Evolutionary conservation across 2,329 filamentous ascomycete genomes (phyloP), one percentile per base, ranked within the genome.

Genomic region (Hymenoscyphus occultus): DNA sequence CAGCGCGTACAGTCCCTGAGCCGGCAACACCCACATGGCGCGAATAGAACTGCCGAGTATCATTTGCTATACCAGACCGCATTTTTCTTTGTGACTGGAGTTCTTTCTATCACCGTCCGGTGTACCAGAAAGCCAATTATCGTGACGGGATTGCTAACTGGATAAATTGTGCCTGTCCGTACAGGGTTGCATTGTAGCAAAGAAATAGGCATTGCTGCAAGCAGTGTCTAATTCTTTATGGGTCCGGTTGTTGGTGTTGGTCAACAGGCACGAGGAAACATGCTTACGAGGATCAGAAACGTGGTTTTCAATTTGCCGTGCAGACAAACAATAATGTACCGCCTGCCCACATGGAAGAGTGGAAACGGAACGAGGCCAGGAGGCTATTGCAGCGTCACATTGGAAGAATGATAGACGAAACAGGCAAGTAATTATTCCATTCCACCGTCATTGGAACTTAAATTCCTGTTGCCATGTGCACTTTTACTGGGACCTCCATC

Each of bases 221-320:
- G 45, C 45, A 22, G 22, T 51, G 45, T 51, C 12, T 51, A 51
- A 12, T 19, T 19, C 22, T 51, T 10, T 22, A 22, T 51, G 45
- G 45, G 45, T 22, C 22, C 45, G n/a, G 7, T 14, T 48, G 16
- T 48, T 48, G 45, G 45, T 48, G 45, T 48, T 48, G 45, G n/a
- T 19, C n/a, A 22, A 48, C n/a, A 48, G 10, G 45, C 45, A 48
- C n/a, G 45, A 48, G 19, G 14, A 45, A 48, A 48, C 45, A 48
- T 48, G 16, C n/a, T 48, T 48, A 19, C 45, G 45, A 48, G 45
- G 45, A 48, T 48, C 45, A 48, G 19, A 48, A 48, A 48, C 45
- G 45, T 48, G 45, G 19, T 19, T 48, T 7, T 48, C 19, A 48
- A n/a, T 19, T 48, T 22, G 19, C 45, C 45, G 19, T 48, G 45